Conservation (phyloP, 805 yeast genomes). For the Lachancea sp. region DNA sequence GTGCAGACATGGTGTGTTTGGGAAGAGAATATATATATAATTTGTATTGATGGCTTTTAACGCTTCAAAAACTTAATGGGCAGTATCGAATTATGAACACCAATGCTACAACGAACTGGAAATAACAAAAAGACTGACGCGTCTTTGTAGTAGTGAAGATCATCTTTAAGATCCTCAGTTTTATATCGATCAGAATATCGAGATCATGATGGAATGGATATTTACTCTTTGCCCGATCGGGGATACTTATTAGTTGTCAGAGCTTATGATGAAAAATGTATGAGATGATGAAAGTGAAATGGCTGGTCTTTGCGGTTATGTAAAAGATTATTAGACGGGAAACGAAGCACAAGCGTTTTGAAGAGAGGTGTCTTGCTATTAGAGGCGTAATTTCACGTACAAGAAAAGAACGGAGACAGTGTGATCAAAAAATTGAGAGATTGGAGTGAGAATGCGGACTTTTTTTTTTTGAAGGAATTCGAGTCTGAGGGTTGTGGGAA, state of each 20-base stretch:
- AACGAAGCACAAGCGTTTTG: not conserved
- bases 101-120: not conserved
- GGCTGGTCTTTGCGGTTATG: not conserved
- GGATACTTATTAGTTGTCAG: not conserved
- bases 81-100: no score
- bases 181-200: not conserved
- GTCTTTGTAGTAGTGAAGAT: no score
- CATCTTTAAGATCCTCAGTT: not conserved
- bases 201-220: not conserved
- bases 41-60: no score
- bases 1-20: conserved; percentile 17
- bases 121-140: not conserved
- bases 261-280: not conserved
- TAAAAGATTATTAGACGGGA: not conserved
- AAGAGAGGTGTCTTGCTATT: no score
- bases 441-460: no score
- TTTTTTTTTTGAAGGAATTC: no score
- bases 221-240: conserved; percentile 3
- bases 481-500: no score
- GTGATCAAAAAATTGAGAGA: no score
- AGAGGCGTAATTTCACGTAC: no score
- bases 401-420: no score
- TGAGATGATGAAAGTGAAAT: not conserved
- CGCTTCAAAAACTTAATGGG: no score
- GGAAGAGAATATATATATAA: not conserved